These are phyloP conservation scores for Calonectria ilicicola DNA, from an alignment of 2,329 filamentous ascomycete species.

Conservation along the genomic window DNA sequence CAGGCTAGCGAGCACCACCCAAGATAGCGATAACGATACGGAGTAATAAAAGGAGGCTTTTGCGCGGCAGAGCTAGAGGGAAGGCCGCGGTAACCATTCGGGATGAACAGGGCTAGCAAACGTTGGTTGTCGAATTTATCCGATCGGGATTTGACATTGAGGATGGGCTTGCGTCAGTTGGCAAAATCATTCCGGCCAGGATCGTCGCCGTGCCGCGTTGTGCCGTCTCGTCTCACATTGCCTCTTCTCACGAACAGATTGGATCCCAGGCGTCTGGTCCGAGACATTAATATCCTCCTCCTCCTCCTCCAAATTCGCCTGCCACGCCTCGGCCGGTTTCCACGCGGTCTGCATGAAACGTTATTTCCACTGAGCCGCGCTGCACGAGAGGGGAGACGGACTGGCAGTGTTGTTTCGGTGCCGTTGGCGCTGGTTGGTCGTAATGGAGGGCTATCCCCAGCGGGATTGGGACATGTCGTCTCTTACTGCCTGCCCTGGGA, in stretches of 20 bases:
- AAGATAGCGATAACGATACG: constrained; percentile 22
- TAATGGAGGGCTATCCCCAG: neutral
- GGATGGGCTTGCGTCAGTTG: constrained; percentile 10
- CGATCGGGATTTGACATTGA: constrained; percentile 6
- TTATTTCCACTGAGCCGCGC: constrained; percentile 22
- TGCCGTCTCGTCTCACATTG: constrained; percentile 6
- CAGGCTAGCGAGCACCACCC: constrained; percentile 14
- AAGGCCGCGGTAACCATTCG: constrained; percentile 7
- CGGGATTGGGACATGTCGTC: neutral
- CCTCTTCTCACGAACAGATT: neutral
- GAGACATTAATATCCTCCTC: constrained; percentile 14
- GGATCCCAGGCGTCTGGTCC: constrained; percentile 11
- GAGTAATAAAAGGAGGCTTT: neutral
- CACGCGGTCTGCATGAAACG: constrained; percentile 18
- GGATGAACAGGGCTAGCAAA: constrained; percentile 1
- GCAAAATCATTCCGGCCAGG: constrained; percentile 1
- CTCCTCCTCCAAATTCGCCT: constrained; percentile 4
- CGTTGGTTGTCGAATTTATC: neutral
- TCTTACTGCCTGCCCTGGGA: constrained; percentile 19
- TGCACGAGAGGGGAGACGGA: neutral
- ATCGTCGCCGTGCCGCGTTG: neutral
- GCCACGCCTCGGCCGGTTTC: neutral
- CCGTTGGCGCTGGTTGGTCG: neutral
- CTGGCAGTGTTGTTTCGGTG: neutral
- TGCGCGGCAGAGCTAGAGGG: constrained; percentile 7